Evolutionary conservation across 106 monocot species (phyloP).

Genomic region (Posidonia australis): DNA sequence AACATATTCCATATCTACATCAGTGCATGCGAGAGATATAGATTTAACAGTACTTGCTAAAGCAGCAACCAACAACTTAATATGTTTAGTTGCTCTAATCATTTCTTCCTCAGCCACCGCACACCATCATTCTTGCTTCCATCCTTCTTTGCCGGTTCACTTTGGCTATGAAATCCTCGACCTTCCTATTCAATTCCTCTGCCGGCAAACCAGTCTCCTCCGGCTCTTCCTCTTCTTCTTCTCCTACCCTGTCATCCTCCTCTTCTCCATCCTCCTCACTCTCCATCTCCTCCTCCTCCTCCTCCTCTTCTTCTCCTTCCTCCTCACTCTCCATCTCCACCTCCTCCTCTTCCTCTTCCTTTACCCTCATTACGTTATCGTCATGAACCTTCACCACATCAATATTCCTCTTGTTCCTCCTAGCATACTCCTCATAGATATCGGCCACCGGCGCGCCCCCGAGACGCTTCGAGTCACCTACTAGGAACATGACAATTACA

Average conservation of each 20-base stretch:
- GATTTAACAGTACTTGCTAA: no score
- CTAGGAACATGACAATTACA: conserved; percentile 18
- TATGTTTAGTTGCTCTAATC: no score
- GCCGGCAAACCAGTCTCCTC: conserved; percentile 4
- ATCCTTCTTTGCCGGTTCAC: conserved; percentile 14
- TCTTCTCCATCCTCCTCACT: neutral
- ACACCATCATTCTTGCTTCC: conserved; percentile 8
- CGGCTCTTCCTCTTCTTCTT: conserved; percentile 4
- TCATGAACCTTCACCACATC: neutral
- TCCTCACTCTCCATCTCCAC: neutral
- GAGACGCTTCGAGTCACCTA: conserved; percentile 15
- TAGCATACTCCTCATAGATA: conserved; percentile 16
- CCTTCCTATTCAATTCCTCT: conserved; percentile 11
- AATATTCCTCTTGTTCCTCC: neutral
- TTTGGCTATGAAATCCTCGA: conserved; percentile 20
- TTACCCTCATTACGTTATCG: neutral
- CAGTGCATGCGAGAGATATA: no score
- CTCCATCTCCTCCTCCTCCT: conserved; percentile 1
- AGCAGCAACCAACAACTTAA: no score
- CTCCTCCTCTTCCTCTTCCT: neutral
- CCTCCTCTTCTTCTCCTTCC: neutral
- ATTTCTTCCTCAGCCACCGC: neutral
- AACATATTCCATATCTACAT: no score
- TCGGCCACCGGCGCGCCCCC: neutral
- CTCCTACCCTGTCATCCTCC: neutral